phyloP scores from a whole-genome alignment of 2,329 filamentous ascomycete genomes.

The Nothophoma quercina region DNA sequence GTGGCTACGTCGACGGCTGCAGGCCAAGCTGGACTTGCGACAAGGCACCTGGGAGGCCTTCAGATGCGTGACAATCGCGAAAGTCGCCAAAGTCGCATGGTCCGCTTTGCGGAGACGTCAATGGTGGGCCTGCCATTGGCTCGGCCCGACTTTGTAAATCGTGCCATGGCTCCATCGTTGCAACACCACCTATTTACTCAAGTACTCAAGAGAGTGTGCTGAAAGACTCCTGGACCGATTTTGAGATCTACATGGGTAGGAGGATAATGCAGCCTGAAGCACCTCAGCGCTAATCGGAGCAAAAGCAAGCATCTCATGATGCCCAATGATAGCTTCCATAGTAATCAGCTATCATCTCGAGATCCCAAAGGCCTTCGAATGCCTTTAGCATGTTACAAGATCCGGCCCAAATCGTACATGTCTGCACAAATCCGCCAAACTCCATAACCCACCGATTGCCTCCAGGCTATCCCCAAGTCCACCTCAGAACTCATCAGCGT shows the following conservation, averaged over 20 bases:
- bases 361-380: background rate
- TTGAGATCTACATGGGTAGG: background rate
- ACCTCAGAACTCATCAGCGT: conserved; percentile 36
- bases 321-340: conserved; percentile 21
- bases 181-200: background rate
- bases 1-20: conserved; percentile 8
- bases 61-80: background rate
- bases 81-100: background rate
- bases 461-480: background rate
- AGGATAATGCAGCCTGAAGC: background rate
- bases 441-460: background rate
- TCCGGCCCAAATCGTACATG: background rate
- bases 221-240: background rate
- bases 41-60: background rate
- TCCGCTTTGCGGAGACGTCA: conserved; percentile 17
- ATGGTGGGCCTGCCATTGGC: conserved; percentile 8
- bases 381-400: background rate
- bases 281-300: conserved; percentile 17
- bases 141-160: conserved; percentile 10
- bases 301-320: conserved; percentile 18
- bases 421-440: background rate
- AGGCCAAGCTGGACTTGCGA: conserved; percentile 8
- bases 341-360: conserved; percentile 15
- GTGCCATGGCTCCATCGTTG: conserved; percentile 1
- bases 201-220: background rate